Base-by-base conservation (phyloP, 176 grass and related monocot genomes). In the Zea luxurians region DNA sequence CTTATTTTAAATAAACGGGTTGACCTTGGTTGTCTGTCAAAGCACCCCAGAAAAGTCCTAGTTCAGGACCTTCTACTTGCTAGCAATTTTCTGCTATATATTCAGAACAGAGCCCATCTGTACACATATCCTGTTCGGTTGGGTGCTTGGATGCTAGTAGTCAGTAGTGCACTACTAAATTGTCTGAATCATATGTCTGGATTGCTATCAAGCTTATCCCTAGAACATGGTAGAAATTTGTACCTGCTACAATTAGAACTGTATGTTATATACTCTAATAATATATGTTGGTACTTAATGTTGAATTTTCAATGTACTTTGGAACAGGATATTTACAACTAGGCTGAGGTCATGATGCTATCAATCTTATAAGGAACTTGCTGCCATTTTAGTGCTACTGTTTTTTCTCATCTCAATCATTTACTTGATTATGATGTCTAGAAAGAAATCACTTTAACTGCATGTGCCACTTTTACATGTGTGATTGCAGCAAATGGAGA, bases 301-400 rank as follows among this genome's bases (percentile, higher is more conserved):
- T 44, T 73, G 59, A 49, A 34, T 16, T 54, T 79, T 47, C 57
- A 64, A 4, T 50, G 74, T 88, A 60, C 6, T 64, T 38, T 76
- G 64, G 80, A 64, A 47, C 70, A 75, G 46, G 12, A 13, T 35
- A 65, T 80, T 64, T 83, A 15, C 58, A 48, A 27, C 27, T 27
- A 27, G 27, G 27, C 27, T 27, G 27, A 27, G 27, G 27, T 27
- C 27, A 55, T 81, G 64, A 43, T 52, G 61, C 66, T 43, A 50
- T 49, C 3, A 34, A 36, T 58, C 41, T 49, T 7, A 48, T 48
- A 15, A 18, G 35, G 35, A 67, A 50, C 35, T 40, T 54, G n/a
- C 12, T 52, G 6, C 37, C 6, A 57, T 55, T 55, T 55, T 58
- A 50, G 8, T 80, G 49, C 17, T 60, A 54, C 4, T 12, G 16